Percentiles rank a stretch among this genome's conserved stretches.
Conservation (phyloP, 768 basidiomycete species). For the Pisolithus sp. region DNA sequence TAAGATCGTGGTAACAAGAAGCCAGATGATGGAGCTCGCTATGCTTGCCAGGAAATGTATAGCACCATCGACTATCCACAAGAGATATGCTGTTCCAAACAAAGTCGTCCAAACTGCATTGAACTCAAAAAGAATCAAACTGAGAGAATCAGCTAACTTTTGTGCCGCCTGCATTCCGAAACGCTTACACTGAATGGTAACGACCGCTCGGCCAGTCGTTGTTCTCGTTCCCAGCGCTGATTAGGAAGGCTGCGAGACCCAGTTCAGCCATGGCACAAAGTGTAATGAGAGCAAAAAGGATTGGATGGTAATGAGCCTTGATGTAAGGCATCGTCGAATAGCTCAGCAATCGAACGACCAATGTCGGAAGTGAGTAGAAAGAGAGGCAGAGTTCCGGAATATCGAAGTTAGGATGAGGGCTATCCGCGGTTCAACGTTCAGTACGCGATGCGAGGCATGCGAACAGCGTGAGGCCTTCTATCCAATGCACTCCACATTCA, state of each 20-base stretch:
- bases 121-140: conserved; percentile 55
- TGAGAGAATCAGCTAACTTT: conserved; percentile 17
- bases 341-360: conserved; percentile 6
- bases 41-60: conserved; percentile 67
- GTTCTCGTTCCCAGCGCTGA: conserved; percentile 60
- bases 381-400: conserved; percentile 4
- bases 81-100: conserved; percentile 61
- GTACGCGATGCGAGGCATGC: conserved; percentile 18
- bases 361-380: conserved; percentile 8
- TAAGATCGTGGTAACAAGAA: conserved; percentile 53
- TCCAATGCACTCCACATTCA: conserved; percentile 5
- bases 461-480: conserved; percentile 25
- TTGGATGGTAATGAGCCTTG: conserved; percentile 54
- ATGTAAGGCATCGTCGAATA: conserved; percentile 33
- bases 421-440: conserved; percentile 14
- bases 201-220: conserved; percentile 52
- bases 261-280: conserved; percentile 66
- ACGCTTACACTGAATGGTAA: conserved; percentile 59
- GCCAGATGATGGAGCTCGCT: conserved; percentile 72
- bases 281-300: conserved; percentile 59
- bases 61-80: conserved; percentile 64
- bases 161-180: not conserved
- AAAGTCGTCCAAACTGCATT: conserved; percentile 70
- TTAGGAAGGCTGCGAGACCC: conserved; percentile 67
- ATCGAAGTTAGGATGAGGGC: conserved; percentile 18